Conservation (phyloP, 1,284 basidiomycete genomes). For the Singerocomus inundabilis region DNA sequence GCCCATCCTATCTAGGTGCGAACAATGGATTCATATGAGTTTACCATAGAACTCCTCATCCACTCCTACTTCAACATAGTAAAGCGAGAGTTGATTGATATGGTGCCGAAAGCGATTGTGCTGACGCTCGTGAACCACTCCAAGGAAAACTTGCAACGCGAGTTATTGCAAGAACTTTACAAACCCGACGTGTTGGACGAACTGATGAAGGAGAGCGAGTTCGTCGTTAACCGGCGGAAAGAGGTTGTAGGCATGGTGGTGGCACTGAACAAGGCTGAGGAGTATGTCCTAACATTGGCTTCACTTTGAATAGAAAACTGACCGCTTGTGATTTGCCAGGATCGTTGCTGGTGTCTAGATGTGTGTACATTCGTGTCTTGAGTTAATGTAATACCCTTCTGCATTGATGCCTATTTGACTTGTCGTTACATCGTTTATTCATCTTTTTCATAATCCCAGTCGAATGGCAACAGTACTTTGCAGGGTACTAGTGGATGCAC, state of each 20-base stretch:
- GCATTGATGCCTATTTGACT: conserved; percentile 19
- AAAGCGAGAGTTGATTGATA: conserved; percentile 99
- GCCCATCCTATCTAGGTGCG: not conserved
- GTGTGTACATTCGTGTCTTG: conserved; percentile 8
- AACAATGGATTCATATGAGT: conserved; percentile 1
- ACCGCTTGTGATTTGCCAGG: conserved; percentile 15
- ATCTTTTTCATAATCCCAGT: conserved; percentile 2
- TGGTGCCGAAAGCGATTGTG: conserved; percentile 98
- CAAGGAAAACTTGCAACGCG: conserved; percentile 90
- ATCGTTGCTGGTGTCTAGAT: conserved; percentile 36
- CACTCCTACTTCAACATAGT: conserved; percentile 96
- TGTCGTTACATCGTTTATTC: conserved; percentile 20
- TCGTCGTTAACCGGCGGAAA: conserved; percentile 80
- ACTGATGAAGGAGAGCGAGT: conserved; percentile 88
- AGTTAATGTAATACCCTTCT: conserved; percentile 33
- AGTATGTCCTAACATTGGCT: conserved; percentile 50
- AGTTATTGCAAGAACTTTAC: conserved; percentile 86
- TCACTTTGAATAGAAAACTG: conserved; percentile 3
- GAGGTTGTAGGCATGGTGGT: conserved; percentile 88
- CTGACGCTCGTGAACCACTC: conserved; percentile 90
- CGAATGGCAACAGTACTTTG: not conserved
- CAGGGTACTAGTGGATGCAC: not conserved
- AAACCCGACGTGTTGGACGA: conserved; percentile 92
- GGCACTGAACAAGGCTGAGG: conserved; percentile 90
- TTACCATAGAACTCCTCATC: conserved; percentile 74